These are phyloP conservation scores for Ogataea neopini DNA, from an alignment of 805 yeast genomes.

Conservation along the genomic window DNA sequence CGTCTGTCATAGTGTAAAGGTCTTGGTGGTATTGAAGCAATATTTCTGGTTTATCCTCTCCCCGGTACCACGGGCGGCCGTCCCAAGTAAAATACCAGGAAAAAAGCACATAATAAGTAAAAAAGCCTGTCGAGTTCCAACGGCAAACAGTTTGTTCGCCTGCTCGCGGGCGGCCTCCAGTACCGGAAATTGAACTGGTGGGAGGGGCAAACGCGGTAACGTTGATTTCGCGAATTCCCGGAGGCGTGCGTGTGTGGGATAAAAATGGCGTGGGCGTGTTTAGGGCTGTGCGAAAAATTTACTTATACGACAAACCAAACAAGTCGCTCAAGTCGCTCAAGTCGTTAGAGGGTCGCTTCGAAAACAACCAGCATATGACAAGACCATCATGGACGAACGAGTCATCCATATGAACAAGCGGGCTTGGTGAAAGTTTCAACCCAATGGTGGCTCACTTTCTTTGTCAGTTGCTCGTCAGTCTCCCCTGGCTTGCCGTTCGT, in stretches of 20 bases:
- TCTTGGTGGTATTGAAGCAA: not conserved
- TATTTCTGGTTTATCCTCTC: not conserved
- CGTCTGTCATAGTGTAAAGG: conserved; percentile 24
- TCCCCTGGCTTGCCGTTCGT: too few relatives aligned
- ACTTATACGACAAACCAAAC: not conserved
- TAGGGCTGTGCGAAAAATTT: conserved; percentile 8
- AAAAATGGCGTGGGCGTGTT: too few relatives aligned
- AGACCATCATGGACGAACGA: too few relatives aligned
- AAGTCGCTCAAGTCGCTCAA: not conserved
- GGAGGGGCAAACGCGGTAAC: conserved; percentile 1
- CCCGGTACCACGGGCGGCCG: conserved; percentile 5
- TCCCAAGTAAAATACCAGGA: conserved; percentile 1
- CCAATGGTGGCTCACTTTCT: too few relatives aligned
- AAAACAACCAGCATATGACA: too few relatives aligned
- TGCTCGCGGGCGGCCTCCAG: conserved; percentile 4
- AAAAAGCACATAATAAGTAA: conserved; percentile 4
- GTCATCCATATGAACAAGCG: too few relatives aligned
- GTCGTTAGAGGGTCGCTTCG: too few relatives aligned
- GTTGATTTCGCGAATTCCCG: conserved; percentile 1
- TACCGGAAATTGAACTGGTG: not conserved
- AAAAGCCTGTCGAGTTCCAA: conserved; percentile 4
- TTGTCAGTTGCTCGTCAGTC: too few relatives aligned
- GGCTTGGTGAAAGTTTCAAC: too few relatives aligned
- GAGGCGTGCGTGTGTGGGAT: not conserved
- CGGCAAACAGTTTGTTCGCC: conserved; percentile 4